Conservation (phyloP, 139 green algal genomes). For the Haematococcus sp. region DNA sequence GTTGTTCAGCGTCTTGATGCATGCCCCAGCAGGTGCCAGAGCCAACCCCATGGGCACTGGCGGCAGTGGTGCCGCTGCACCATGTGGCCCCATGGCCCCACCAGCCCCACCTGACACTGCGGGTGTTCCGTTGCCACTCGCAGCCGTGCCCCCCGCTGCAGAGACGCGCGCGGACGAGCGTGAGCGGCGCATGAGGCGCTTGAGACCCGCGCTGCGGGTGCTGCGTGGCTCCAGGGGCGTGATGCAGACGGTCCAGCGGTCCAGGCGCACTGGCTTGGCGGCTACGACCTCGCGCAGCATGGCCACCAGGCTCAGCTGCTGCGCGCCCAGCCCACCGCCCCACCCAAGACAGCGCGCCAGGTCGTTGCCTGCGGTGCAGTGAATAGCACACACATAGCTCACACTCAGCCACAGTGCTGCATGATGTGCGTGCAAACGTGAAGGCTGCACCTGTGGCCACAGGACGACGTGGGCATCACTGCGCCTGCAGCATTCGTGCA, state of each 20-base stretch:
- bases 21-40: conserved; percentile 4
- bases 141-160: background rate
- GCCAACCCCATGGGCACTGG: background rate
- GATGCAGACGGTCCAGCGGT: conserved; percentile 60
- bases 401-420: no score
- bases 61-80: background rate
- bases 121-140: background rate
- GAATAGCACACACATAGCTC: no score
- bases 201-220: background rate
- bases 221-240: conserved; percentile 1
- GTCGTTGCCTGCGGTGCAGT: conserved; percentile 80
- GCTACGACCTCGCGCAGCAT: conserved; percentile 63
- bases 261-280: conserved; percentile 50
- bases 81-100: background rate
- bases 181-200: conserved; percentile 4
- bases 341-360: conserved; percentile 80
- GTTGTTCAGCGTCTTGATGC: conserved; percentile 66
- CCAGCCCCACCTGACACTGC: background rate
- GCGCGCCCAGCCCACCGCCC: conserved; percentile 56
- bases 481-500: no score
- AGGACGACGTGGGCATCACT: no score
- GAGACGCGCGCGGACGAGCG: background rate
- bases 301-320: conserved; percentile 14
- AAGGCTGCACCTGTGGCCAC: no score
- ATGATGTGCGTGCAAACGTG: no score